phyloP scores from a whole-genome alignment of 345 rosid genomes.

The Theobroma cacao region DNA sequence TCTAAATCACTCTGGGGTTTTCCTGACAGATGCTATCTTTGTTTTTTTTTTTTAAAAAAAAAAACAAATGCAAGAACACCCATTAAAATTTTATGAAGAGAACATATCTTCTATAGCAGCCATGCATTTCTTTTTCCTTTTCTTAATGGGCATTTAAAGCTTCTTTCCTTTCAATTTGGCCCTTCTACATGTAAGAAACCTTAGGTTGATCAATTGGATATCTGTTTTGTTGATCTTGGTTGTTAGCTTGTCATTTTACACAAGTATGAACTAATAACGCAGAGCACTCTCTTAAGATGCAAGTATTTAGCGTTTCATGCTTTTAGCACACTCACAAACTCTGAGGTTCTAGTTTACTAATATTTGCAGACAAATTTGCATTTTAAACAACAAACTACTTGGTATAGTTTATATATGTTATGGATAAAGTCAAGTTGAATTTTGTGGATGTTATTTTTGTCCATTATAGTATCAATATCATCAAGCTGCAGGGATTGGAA shows the following conservation, averaged over 20 bases:
- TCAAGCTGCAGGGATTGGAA: not conserved
- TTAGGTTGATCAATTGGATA: not conserved
- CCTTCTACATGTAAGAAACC: not conserved
- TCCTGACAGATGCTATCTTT: not conserved
- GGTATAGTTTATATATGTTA: not conserved
- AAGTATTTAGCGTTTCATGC: too few relatives aligned
- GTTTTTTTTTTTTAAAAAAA: too few relatives aligned
- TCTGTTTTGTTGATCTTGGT: not conserved
- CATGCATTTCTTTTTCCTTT: not conserved
- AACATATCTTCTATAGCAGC: not conserved
- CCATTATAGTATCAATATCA: not conserved
- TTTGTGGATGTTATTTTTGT: not conserved
- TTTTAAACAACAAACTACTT: not conserved
- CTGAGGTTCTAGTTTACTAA: not conserved
- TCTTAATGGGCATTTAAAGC: not conserved
- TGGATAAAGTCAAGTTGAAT: not conserved
- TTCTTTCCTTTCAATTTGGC: not conserved
- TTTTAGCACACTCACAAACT: not conserved
- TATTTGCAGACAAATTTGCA: not conserved
- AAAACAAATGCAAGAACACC: not conserved
- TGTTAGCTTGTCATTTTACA: too few relatives aligned
- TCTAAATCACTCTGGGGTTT: not conserved
- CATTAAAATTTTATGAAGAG: not conserved
- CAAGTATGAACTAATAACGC: not conserved
- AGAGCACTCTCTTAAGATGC: not conserved